phyloP scores from a whole-genome alignment of 768 basidiomycete species.

The Hortiboletus flavorubellus region DNA sequence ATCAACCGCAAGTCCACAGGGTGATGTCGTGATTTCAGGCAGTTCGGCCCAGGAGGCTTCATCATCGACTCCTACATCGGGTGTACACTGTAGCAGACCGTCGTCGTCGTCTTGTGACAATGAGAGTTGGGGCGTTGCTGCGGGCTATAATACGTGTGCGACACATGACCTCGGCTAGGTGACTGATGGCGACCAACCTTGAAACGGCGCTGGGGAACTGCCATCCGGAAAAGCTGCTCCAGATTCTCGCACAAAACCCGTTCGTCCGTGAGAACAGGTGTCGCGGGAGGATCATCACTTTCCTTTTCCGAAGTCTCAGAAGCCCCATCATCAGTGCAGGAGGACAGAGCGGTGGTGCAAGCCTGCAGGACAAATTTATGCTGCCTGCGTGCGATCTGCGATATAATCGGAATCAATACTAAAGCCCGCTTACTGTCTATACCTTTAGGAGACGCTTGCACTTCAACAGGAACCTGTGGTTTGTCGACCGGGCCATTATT shows the following conservation, averaged over 20 bases:
- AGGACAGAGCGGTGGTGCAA: constrained; percentile 29
- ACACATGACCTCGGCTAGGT: background rate
- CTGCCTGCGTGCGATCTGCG: constrained; percentile 23
- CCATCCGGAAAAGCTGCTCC: constrained; percentile 42
- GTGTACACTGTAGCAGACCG: constrained; percentile 14
- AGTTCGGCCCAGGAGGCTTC: constrained; percentile 17
- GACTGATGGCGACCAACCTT: constrained; percentile 38
- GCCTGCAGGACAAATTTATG: constrained; percentile 27
- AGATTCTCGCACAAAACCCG: constrained; percentile 40
- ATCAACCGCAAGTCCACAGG: background rate
- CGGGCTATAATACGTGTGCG: constrained; percentile 17
- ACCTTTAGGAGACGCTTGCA: constrained; percentile 51
- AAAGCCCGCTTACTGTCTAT: background rate
- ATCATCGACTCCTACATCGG: constrained; percentile 3
- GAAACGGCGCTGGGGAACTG: constrained; percentile 41
- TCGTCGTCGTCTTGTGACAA: constrained; percentile 22
- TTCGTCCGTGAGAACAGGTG: constrained; percentile 30
- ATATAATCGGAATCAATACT: constrained; percentile 12
- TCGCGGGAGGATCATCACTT: constrained; percentile 4
- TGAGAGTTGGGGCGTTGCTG: constrained; percentile 6
- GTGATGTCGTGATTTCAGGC: constrained; percentile 8
- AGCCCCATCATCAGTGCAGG: constrained; percentile 7
- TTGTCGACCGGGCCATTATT: constrained; percentile 52
- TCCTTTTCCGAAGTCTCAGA: constrained; percentile 12
- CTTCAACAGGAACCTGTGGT: constrained; percentile 43